Percentiles rank a stretch among this genome's conserved stretches.
phyloP scores from a whole-genome alignment of 768 basidiomycete species.

The Clitopilus passeckerianus region DNA sequence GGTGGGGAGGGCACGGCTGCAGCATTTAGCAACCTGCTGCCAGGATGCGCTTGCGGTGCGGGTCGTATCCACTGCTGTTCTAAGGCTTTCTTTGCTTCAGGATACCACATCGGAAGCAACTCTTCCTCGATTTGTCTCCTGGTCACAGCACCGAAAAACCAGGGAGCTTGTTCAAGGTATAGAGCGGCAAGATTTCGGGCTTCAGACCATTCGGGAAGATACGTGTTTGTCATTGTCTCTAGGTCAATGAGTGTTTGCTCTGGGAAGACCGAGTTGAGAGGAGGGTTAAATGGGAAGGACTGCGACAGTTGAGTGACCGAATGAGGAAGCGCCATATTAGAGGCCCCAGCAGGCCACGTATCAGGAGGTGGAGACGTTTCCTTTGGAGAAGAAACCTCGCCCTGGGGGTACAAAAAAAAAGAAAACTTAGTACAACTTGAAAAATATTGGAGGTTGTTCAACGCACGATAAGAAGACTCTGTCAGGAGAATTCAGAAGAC shows the following conservation, averaged over 20 bases:
- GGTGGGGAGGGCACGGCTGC: conserved; percentile 4
- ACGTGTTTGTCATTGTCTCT: conserved; percentile 36
- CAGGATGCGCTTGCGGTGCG: conserved; percentile 10
- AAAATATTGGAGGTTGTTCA: neutral
- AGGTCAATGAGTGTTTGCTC: conserved; percentile 26
- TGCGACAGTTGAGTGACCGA: conserved; percentile 21
- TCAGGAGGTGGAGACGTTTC: neutral
- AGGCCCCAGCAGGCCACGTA: conserved; percentile 1
- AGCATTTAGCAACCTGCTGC: neutral
- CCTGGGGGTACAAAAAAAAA: conserved; percentile 16
- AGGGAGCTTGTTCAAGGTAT: conserved; percentile 74
- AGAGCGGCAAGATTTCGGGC: conserved; percentile 56
- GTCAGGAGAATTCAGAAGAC: neutral
- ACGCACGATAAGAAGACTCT: conserved; percentile 58
- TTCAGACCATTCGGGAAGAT: conserved; percentile 57
- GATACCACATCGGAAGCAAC: conserved; percentile 61
- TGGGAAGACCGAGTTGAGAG: conserved; percentile 22
- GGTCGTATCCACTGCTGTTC: neutral
- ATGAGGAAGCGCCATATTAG: conserved; percentile 12
- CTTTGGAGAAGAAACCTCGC: conserved; percentile 21
- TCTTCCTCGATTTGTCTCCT: conserved; percentile 60
- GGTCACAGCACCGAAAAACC: conserved; percentile 75
- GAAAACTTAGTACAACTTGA: neutral
- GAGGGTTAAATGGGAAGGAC: conserved; percentile 40
- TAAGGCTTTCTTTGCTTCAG: conserved; percentile 29